Percentiles rank a stretch among this genome's conserved stretches.
These are phyloP conservation scores for Onygenales sp. DNA, from an alignment of 2,329 filamentous ascomycete species.

Conservation along the genomic window DNA sequence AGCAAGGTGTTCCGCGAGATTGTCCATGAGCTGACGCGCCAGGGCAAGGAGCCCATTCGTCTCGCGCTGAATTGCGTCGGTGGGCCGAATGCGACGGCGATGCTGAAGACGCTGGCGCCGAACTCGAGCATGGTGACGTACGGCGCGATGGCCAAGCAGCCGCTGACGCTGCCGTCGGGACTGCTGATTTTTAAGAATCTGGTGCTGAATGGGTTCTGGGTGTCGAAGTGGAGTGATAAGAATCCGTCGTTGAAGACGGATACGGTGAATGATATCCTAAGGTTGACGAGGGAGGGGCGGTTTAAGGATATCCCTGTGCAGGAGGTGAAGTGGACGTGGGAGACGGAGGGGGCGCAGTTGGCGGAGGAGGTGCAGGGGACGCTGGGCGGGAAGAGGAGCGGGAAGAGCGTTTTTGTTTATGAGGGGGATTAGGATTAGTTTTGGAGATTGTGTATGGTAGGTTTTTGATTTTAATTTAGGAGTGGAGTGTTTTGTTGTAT, in stretches of 20 bases:
- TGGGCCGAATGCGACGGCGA: conserved; percentile 67
- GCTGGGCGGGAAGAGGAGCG: conserved; percentile 70
- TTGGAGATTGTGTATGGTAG: conserved; percentile 12
- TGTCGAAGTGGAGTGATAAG: conserved; percentile 75
- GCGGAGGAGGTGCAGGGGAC: conserved; percentile 71
- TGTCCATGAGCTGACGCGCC: conserved; percentile 59
- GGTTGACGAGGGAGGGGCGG: conserved; percentile 61
- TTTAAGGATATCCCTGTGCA: conserved; percentile 80
- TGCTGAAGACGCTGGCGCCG: conserved; percentile 64
- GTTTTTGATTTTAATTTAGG: neutral
- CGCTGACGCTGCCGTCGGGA: conserved; percentile 69
- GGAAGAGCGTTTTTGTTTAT: conserved; percentile 87
- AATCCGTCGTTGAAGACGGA: conserved; percentile 63
- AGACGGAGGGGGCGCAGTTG: conserved; percentile 61
- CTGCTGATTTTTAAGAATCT: conserved; percentile 91
- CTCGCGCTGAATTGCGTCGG: conserved; percentile 91
- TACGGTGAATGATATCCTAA: conserved; percentile 77
- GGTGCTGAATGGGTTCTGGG: conserved; percentile 87
- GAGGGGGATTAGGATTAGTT: conserved; percentile 37
- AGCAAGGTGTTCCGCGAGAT: conserved; percentile 37
- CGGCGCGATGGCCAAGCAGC: conserved; percentile 87
- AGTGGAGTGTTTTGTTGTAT: too few relatives aligned
- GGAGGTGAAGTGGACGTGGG: conserved; percentile 72
- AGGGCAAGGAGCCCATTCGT: conserved; percentile 60
- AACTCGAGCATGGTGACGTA: conserved; percentile 80